Evolutionary conservation across 305 asterid species (phyloP), one percentile per base, ranked within the genome.

Genomic region (Fraxinus platypoda): DNA sequence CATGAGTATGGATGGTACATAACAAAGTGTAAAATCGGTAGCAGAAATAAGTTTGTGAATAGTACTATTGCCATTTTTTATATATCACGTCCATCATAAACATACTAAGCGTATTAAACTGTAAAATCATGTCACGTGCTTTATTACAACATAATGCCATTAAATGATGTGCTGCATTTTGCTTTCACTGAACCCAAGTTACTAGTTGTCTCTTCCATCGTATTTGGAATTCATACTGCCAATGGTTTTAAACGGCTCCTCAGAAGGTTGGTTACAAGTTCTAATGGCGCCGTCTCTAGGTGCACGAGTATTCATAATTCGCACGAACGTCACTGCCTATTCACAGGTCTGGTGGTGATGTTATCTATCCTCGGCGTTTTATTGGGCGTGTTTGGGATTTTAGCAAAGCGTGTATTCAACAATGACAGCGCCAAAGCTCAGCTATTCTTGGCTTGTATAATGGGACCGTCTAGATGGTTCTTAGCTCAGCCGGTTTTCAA

Each of bases 391-490:
- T 89, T 91, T 54, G 88, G 84, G 75, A 57, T 72, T 78, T 75
- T 90, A 81, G 94, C 81, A 72, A 82, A 19, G 54, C 77, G 76
- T 26, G 89, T 90, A 30, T 93, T 95, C 17, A 72, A 81, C 43
- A 81, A 77, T 7, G 92, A 96, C 3, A 85, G 88, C 26, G 77
- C 84, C 34, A 82, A 84, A 80, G 93, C 96, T 43, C 90, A 92
- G 81, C 78, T 94, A 83, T 91, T 89, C 88, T 80, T 95, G 76
- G 98, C 92, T 73, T 93, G 97, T 87, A 75, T 92, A 79, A 98
- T 93, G 6, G 98, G 95, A 41, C 98, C 99, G 99, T 93, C 15
- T 94, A 97, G 98, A 76, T 88, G 33, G 33, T 30, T 30, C 33
- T 30, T n/a, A 87, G 99, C 84, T 94, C n/a, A n/a, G n/a, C n/a